Conservation (phyloP, 176 grass and related monocot species). For the Aegilops longissima region DNA sequence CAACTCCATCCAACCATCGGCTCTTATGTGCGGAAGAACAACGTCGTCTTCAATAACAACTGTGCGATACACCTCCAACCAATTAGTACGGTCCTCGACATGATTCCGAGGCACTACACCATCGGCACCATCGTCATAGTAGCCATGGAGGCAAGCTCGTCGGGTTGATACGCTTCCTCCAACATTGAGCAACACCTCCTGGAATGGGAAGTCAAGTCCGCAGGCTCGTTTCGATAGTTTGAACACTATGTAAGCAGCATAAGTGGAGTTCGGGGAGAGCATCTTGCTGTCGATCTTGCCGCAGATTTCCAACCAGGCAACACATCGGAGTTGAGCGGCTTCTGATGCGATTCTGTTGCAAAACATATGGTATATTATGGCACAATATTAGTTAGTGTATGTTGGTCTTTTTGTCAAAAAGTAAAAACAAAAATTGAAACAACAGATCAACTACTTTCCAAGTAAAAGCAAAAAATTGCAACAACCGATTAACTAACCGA, state of each 20-base stretch:
- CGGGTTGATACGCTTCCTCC: background rate
- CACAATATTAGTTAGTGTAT: no score
- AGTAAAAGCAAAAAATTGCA: no score
- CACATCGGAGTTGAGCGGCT: background rate
- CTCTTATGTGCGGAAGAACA: background rate
- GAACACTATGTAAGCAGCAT: background rate
- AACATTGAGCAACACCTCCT: background rate
- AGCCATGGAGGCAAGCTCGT: conserved; percentile 23
- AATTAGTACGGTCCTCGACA: background rate
- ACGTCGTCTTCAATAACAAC: background rate
- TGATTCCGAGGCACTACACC: background rate
- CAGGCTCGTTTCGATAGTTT: background rate
- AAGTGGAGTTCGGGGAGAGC: background rate
- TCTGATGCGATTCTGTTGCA: background rate
- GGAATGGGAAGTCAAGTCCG: background rate
- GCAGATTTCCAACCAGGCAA: background rate
- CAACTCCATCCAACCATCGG: conserved; percentile 33
- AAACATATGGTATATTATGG: background rate
- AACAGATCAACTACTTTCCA: no score
- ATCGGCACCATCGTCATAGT: background rate
- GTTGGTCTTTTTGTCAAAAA: no score
- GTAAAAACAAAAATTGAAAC: no score
- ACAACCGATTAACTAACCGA: no score
- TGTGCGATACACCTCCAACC: fast-evolving
- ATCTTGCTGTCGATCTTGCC: background rate